Evolutionary conservation across 345 rosid genomes (phyloP).

Genomic region (Limnanthes douglasii): DNA sequence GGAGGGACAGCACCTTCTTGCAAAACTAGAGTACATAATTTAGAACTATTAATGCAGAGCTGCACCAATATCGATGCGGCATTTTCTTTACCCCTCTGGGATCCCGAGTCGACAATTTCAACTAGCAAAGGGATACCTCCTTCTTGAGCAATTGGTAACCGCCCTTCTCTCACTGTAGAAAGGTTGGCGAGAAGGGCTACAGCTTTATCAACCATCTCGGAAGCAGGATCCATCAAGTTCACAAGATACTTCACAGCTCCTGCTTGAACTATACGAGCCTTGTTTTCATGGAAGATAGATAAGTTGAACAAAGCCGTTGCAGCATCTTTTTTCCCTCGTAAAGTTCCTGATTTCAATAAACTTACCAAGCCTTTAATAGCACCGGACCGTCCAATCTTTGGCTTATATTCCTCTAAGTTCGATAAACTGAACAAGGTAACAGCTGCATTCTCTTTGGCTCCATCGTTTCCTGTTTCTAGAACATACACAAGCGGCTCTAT

Average conservation of each 20-base stretch:
- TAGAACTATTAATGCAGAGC: conserved; percentile 62
- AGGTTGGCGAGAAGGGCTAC: conserved; percentile 84
- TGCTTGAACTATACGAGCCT: conserved; percentile 86
- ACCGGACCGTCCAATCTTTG: conserved; percentile 67
- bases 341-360: conserved; percentile 71
- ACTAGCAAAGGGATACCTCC: conserved; percentile 73
- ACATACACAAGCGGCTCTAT: conserved; percentile 75
- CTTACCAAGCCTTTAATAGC: conserved; percentile 66
- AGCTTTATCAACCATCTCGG: conserved; percentile 87
- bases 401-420: conserved; percentile 56
- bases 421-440: conserved; percentile 80
- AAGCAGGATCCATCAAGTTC: conserved; percentile 47
- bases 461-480: conserved; percentile 55
- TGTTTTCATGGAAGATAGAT: conserved; percentile 85
- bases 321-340: conserved; percentile 89
- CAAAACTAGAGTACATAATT: conserved; percentile 74
- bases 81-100: conserved; percentile 87
- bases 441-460: conserved; percentile 86
- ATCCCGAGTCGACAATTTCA: conserved; percentile 72
- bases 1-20: conserved; percentile 98
- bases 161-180: conserved; percentile 69
- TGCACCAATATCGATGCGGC: conserved; percentile 76
- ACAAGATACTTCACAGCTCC: conserved; percentile 80
- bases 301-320: conserved; percentile 85
- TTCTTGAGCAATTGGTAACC: conserved; percentile 47